Conservation (phyloP, 2,329 filamentous ascomycete genomes). For the Helicocarpus griseus region DNA sequence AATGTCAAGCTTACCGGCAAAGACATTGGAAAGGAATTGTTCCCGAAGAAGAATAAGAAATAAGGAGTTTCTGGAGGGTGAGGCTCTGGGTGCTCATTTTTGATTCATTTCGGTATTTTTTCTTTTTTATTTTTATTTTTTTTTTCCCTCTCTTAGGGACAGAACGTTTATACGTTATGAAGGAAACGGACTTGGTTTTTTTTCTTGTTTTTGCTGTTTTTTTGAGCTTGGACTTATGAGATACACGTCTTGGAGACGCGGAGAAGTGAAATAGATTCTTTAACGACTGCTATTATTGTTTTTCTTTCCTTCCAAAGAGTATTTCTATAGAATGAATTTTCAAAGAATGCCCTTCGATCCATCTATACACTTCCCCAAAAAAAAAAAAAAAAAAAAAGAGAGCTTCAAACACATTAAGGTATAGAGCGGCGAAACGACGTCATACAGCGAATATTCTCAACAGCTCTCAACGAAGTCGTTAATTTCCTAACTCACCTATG, state of each 20-base stretch:
- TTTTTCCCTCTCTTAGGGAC: too few relatives aligned
- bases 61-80: conserved; percentile 17
- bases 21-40: conserved; percentile 77
- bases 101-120: background rate
- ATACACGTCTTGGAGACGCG: background rate
- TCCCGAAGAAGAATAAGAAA: conserved; percentile 73
- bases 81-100: background rate
- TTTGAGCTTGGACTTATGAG: background rate
- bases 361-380: background rate
- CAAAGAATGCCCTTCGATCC: background rate
- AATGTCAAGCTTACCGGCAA: conserved; percentile 78
- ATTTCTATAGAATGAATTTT: background rate
- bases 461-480: background rate
- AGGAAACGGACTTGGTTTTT: background rate
- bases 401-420: background rate
- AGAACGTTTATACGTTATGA: background rate
- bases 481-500: conserved; percentile 22
- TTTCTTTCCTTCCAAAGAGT: background rate
- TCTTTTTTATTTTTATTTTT: too few relatives aligned
- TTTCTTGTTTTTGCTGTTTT: background rate
- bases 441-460: background rate
- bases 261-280: background rate
- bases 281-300: background rate
- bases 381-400: background rate
- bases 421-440: background rate